Evolutionary conservation across 164 flowering plant species (phyloP).

Genomic region (Chloranthus sessilifolius): DNA sequence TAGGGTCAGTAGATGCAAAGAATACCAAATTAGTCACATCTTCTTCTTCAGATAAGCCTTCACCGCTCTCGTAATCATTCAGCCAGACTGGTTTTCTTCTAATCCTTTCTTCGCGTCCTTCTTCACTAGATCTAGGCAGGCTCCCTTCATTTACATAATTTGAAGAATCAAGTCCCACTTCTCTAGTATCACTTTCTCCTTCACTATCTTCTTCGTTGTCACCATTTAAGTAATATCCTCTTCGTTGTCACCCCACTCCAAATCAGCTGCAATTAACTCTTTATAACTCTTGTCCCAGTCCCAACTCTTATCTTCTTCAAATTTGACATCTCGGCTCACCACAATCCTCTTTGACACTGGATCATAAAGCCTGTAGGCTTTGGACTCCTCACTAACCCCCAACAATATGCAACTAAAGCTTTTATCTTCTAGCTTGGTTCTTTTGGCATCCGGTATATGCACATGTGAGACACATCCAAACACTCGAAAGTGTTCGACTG

Average conservation of each 20-base stretch:
- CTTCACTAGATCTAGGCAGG: background rate
- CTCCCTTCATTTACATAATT: too few species aligned
- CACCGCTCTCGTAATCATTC: too few species aligned
- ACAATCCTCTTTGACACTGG: background rate
- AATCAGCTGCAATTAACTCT: too few species aligned
- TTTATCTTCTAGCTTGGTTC: constrained; percentile 1
- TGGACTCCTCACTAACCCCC: constrained; percentile 5
- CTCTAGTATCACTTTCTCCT: background rate
- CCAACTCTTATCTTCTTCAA: background rate
- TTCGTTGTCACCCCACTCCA: too few species aligned
- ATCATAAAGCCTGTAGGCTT: constrained; percentile 6
- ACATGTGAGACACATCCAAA: background rate
- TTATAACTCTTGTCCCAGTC: background rate
- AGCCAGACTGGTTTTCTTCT: background rate
- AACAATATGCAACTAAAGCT: background rate
- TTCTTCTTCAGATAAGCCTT: too few species aligned
- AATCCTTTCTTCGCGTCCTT: too few species aligned
- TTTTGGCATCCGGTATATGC: background rate
- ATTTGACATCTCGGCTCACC: background rate
- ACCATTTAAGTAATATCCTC: too few species aligned
- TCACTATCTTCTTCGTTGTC: too few species aligned
- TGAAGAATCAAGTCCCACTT: too few species aligned
- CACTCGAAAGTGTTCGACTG: background rate
- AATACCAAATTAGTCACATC: too few species aligned
- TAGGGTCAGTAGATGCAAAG: too few species aligned